These are phyloP conservation scores for Ilyonectria destructans DNA, from an alignment of 2,329 filamentous ascomycete genomes.

Conservation along the genomic window DNA sequence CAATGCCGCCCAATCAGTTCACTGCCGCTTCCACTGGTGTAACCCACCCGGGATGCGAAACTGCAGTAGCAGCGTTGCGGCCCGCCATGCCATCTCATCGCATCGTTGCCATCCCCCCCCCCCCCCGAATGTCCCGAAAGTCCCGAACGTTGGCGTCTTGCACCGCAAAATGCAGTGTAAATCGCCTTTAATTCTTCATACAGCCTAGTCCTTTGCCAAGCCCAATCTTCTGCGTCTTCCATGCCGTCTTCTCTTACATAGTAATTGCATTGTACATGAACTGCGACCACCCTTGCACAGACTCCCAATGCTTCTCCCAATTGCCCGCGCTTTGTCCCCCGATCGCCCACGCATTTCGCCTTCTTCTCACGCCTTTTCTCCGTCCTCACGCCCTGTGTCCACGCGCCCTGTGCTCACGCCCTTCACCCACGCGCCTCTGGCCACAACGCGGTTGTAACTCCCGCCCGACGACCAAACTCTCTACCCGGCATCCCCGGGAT, in stretches of 20 bases:
- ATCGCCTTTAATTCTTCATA: conserved; percentile 1
- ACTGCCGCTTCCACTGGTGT: neutral
- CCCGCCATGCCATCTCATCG: neutral
- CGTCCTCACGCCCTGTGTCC: neutral
- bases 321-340: no score
- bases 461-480: conserved; percentile 12
- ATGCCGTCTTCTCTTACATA: neutral
- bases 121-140: no score
- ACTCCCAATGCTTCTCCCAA: neutral
- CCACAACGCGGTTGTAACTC: neutral
- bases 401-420: conserved; percentile 1
- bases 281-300: neutral
- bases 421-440: conserved; percentile 2
- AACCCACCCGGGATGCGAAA: neutral
- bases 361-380: neutral
- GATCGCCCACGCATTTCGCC: neutral
- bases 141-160: neutral
- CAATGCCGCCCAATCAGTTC: neutral
- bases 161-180: neutral
- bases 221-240: conserved; percentile 7
- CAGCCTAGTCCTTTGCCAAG: conserved; percentile 7
- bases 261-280: neutral
- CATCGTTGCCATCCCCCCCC: no score
- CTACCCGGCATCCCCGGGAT: conserved; percentile 1
- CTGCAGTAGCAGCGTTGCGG: neutral